Conservation (phyloP, 148 eudicot genomes). For the Rhododendron ferrugineum region DNA sequence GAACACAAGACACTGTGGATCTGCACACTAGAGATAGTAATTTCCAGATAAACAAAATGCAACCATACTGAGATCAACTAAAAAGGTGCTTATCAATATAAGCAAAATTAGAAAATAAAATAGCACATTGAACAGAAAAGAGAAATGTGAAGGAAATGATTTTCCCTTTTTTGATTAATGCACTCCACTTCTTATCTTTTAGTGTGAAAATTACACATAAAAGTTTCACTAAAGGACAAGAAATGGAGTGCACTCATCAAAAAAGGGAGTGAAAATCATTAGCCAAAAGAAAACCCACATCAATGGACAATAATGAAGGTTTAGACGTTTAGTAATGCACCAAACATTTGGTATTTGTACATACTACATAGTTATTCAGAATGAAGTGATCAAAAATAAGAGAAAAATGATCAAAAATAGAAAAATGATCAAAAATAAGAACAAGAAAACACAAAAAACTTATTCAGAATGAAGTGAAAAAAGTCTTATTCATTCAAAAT, state of each 20-base stretch:
- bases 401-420: neutral
- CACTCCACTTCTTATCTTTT: too few species aligned
- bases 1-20: constrained; percentile 64
- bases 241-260: too few species aligned
- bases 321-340: neutral
- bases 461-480: neutral
- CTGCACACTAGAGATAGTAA: constrained; percentile 61
- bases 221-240: too few species aligned
- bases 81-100: neutral
- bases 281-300: neutral
- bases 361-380: neutral
- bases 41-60: constrained; percentile 11
- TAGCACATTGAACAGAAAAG: neutral
- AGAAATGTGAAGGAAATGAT: neutral
- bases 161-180: too few species aligned
- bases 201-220: neutral
- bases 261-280: too few species aligned
- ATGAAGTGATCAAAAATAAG: neutral
- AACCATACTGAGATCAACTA: neutral
- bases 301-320: neutral
- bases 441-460: neutral
- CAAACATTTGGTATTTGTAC: neutral
- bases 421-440: neutral
- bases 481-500: neutral
- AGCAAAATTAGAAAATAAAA: neutral